Evolutionary conservation across 495 filamentous ascomycete species (phyloP), one percentile per base, ranked within the genome.

Genomic region (Penicillium tannophilum): DNA sequence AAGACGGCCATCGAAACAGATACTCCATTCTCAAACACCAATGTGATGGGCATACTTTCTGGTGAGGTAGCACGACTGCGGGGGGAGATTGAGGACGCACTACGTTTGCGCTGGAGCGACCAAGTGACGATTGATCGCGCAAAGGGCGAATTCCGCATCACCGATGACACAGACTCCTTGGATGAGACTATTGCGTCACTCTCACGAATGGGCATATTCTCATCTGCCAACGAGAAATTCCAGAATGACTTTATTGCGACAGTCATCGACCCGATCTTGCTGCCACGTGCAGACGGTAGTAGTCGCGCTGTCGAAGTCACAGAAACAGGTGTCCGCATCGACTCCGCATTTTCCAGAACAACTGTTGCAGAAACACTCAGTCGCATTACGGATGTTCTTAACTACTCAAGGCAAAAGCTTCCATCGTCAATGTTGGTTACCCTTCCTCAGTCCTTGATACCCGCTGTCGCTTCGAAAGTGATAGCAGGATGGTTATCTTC

Each of bases 401-500:
- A 75, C 2, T 94, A 89, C 65, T 71, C 97, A 3, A 79, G 81
- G 44, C 74, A 82, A 20, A 76, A 77, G 43, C 74, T 97, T 14
- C 93, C 94, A 4, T 51, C 73, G 17, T 78, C 85, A 11, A 77
- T 96, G 4, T 69, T 83, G 17, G 69, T 77, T 20, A 79, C 83
- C 0, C 72, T 97, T 10, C 88, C 89, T 0, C 76, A 82, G 10
- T 78, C 79, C 6, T 80, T 96, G 54, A 82, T 95, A 62, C 86
- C 88, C 1, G 76, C 73, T 56, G 69, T 96, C 16, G 79, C 86
- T 6, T 78, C 83, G 1, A 85, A 82, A 11, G 78, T 95, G 4
- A 88, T 90, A 48, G 78, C 81, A 9, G 77, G 76, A 4, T 95
- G 91, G 86, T 80, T 98, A 17, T 84, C 89, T 20, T 82, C 86